Evolutionary conservation across 2,329 filamentous ascomycete species (phyloP).

Genomic region (Chaetomium olivaceum): DNA sequence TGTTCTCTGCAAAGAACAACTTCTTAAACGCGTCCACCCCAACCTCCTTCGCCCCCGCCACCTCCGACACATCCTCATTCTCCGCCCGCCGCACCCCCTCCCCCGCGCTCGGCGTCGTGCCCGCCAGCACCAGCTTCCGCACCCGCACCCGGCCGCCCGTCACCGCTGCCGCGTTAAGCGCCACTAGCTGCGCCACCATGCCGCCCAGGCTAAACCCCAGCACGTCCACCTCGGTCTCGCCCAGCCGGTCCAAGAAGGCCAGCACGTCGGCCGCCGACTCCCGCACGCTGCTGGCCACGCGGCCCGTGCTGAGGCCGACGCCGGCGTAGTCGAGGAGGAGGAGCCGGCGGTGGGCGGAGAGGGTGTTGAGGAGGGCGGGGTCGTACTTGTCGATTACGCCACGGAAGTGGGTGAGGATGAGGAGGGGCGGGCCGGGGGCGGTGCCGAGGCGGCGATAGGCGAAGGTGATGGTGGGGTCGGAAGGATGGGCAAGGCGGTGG

Average conservation of each 20-base stretch:
- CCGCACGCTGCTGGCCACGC: slow-evolving; percentile 43
- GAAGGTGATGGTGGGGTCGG: slow-evolving; percentile 9
- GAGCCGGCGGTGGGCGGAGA: slow-evolving; percentile 45
- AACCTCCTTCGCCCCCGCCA: slow-evolving; percentile 37
- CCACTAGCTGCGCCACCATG: slow-evolving; percentile 47
- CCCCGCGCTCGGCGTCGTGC: slow-evolving; percentile 45
- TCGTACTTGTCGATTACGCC: slow-evolving; percentile 42
- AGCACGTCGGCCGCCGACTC: slow-evolving; percentile 29
- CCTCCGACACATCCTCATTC: slow-evolving; percentile 12
- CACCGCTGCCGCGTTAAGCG: slow-evolving; percentile 39
- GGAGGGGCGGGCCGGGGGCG: slow-evolving; percentile 18
- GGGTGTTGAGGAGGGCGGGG: slow-evolving; percentile 47
- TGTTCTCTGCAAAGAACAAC: slow-evolving; percentile 38
- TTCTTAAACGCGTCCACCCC: slow-evolving; percentile 39
- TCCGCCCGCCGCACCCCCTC: slow-evolving; percentile 37
- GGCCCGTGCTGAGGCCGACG: slow-evolving; percentile 47
- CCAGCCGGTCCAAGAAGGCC: slow-evolving; percentile 36
- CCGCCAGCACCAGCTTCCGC: slow-evolving; percentile 46
- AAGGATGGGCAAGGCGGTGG: slow-evolving; percentile 13
- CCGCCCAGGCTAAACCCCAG: slow-evolving; percentile 55
- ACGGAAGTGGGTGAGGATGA: slow-evolving; percentile 29
- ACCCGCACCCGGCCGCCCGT: slow-evolving; percentile 34
- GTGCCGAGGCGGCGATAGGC: slow-evolving; percentile 30
- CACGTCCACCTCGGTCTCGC: slow-evolving; percentile 44
- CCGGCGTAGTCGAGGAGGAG: slow-evolving; percentile 52